These are phyloP conservation scores for Teunomyces kruisii DNA, from an alignment of 805 yeast species.

Conservation along the genomic window DNA sequence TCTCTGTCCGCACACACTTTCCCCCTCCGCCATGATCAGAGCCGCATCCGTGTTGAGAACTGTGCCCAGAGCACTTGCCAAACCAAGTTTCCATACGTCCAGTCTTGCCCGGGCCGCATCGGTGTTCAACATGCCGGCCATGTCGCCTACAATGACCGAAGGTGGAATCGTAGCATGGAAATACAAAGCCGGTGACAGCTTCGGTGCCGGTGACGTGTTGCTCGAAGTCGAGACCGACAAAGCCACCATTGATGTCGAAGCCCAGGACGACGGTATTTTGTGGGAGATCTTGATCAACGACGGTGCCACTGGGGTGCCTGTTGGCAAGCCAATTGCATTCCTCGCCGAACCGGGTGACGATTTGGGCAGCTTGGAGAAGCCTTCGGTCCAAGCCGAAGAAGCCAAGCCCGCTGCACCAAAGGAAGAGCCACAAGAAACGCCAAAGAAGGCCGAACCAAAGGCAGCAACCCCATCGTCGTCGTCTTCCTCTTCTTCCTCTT, in stretches of 20 bases:
- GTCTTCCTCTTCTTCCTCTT: background rate
- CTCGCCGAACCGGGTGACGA: slow-evolving; percentile 90
- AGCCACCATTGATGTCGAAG: slow-evolving; percentile 80
- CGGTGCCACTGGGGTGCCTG: slow-evolving; percentile 79
- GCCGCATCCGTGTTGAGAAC: slow-evolving; percentile 17
- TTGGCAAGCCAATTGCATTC: slow-evolving; percentile 87
- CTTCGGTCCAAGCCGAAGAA: slow-evolving; percentile 39
- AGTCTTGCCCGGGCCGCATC: slow-evolving; percentile 33
- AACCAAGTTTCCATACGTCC: slow-evolving; percentile 30
- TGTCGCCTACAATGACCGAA: slow-evolving; percentile 98
- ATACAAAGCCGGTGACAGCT: slow-evolving; percentile 65
- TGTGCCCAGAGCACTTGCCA: slow-evolving; percentile 11
- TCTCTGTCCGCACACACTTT: background rate
- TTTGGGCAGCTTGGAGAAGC: slow-evolving; percentile 58
- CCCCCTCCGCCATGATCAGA: slow-evolving; percentile 8
- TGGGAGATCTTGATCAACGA: slow-evolving; percentile 70
- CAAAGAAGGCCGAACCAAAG: slow-evolving; percentile 7
- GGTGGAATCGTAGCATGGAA: slow-evolving; percentile 95
- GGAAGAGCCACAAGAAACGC: slow-evolving; percentile 17
- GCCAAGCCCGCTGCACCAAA: slow-evolving; percentile 22
- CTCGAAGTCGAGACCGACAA: slow-evolving; percentile 86
- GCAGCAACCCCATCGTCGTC: slow-evolving; percentile 5
- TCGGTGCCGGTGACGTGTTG: slow-evolving; percentile 78
- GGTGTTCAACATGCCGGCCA: slow-evolving; percentile 89
- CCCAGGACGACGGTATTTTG: slow-evolving; percentile 87